A percentile compares a stretch with the other conserved stretches of the same genome.
Evolutionary conservation across 2,329 filamentous ascomycete genomes (phyloP).

Genomic region (Scopulariopsis brevicaulis): DNA sequence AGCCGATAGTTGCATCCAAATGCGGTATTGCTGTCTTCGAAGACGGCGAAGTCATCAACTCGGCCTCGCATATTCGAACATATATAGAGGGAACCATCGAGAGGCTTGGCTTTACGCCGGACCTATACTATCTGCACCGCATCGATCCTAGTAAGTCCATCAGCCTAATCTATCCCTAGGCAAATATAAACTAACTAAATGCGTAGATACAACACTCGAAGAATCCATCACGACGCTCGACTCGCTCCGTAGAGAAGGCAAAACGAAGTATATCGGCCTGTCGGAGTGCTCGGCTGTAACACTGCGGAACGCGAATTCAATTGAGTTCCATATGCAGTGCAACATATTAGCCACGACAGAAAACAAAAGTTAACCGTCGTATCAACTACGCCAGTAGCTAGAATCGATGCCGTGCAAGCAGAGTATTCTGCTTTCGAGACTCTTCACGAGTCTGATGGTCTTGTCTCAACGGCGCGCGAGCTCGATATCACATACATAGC

Average conservation of each 20-base stretch:
- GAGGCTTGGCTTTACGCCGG: slow-evolving; percentile 32
- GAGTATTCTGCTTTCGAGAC: slow-evolving; percentile 32
- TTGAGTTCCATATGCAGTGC: slow-evolving; percentile 12
- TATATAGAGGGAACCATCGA: slow-evolving; percentile 38
- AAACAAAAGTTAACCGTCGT: neutral
- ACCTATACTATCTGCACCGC: slow-evolving; percentile 30
- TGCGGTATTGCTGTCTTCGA: slow-evolving; percentile 29
- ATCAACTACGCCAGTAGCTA: slow-evolving; percentile 29
- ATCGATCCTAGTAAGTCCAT: slow-evolving; percentile 27
- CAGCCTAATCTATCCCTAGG: neutral
- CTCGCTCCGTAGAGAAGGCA: slow-evolving; percentile 29
- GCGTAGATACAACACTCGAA: slow-evolving; percentile 29
- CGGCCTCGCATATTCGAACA: slow-evolving; percentile 28
- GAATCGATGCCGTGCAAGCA: slow-evolving; percentile 32
- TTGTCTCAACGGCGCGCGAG: slow-evolving; percentile 28
- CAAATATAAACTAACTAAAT: neutral
- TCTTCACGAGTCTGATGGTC: slow-evolving; percentile 23
- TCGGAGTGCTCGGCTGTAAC: slow-evolving; percentile 33
- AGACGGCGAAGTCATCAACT: slow-evolving; percentile 25
- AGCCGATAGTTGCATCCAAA: slow-evolving; percentile 30
- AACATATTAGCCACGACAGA: neutral
- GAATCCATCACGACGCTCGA: slow-evolving; percentile 34
- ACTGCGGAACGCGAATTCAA: slow-evolving; percentile 29
- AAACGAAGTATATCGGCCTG: slow-evolving; percentile 35
- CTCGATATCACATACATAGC: slow-evolving; percentile 29